Evolutionary conservation across 306 rosid species (phyloP).

Genomic region (Vigna reflexopilosa): DNA sequence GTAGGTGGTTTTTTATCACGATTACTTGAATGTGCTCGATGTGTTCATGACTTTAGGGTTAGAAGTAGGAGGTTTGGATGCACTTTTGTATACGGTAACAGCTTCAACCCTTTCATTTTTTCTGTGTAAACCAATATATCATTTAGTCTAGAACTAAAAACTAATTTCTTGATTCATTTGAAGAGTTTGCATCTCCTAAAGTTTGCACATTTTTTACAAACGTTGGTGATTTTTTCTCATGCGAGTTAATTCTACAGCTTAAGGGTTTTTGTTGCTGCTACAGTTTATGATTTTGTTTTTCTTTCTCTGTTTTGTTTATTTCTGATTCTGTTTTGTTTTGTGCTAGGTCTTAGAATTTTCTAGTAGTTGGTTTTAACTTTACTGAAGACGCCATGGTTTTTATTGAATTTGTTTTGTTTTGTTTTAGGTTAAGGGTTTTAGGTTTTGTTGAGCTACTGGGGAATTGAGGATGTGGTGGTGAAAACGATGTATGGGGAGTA

Average conservation of each 20-base stretch:
- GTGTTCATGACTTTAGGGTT: no score
- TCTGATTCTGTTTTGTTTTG: constrained; percentile 32
- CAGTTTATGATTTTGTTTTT: constrained; percentile 18
- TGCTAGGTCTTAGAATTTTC: constrained; percentile 14
- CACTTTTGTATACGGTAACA: no score
- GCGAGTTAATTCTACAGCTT: constrained; percentile 22
- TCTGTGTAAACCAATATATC: no score
- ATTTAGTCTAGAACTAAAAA: no score
- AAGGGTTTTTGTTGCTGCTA: constrained; percentile 30
- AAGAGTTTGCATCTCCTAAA: neutral
- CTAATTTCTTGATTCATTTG: no score
- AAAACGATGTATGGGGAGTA: constrained; percentile 49
- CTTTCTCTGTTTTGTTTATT: constrained; percentile 6
- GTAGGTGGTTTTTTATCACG: no score
- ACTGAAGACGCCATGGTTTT: constrained; percentile 35
- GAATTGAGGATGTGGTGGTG: constrained; percentile 39
- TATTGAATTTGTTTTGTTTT: constrained; percentile 26
- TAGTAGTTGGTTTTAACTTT: constrained; percentile 8
- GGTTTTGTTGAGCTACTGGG: constrained; percentile 22
- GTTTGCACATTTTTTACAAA: constrained; percentile 34
- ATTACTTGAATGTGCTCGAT: no score
- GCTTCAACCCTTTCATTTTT: no score
- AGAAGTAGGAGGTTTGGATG: no score
- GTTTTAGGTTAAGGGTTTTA: constrained; percentile 22
- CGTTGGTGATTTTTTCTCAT: constrained; percentile 27